Evolutionary conservation across 1,284 basidiomycete genomes (phyloP).

Genomic region (Flammula alnicola): DNA sequence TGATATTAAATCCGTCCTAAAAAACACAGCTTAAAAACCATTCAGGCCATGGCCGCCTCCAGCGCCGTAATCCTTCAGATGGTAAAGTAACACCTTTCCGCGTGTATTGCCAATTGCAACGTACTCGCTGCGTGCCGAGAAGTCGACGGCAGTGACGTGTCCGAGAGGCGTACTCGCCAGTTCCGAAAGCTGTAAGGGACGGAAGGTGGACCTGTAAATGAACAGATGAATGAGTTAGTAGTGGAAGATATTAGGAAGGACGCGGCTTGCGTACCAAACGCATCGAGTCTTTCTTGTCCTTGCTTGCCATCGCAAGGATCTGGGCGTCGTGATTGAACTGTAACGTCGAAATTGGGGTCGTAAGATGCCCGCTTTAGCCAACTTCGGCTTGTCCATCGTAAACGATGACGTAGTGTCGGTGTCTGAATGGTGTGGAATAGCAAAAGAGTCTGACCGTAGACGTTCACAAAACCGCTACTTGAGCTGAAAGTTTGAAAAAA

Average conservation of each 20-base stretch:
- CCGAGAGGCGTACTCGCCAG: constrained; percentile 95
- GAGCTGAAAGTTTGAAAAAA: constrained; percentile 58
- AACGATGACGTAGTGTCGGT: constrained; percentile 37
- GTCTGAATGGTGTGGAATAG: constrained; percentile 30
- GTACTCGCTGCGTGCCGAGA: constrained; percentile 88
- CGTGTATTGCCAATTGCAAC: constrained; percentile 88
- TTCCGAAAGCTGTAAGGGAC: constrained; percentile 88
- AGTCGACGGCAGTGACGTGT: constrained; percentile 85
- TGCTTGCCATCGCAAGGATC: constrained; percentile 87
- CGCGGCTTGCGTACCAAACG: constrained; percentile 68
- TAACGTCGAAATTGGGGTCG: constrained; percentile 83
- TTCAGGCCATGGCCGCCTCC: constrained; percentile 10
- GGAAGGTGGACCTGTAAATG: constrained; percentile 79
- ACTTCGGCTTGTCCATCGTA: constrained; percentile 60
- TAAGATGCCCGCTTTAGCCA: constrained; percentile 88
- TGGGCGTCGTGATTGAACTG: constrained; percentile 90
- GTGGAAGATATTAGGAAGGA: constrained; percentile 10
- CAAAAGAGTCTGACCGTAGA: constrained; percentile 67
- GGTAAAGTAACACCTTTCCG: constrained; percentile 89
- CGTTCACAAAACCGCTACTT: constrained; percentile 89
- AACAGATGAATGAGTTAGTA: neutral
- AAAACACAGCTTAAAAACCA: constrained; percentile 11
- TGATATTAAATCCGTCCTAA: too few species aligned
- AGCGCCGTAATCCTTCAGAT: constrained; percentile 65
- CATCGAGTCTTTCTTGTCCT: constrained; percentile 88